Evolutionary conservation across 495 filamentous ascomycete genomes (phyloP).

Genomic region (Chaetomidium leptoderma): DNA sequence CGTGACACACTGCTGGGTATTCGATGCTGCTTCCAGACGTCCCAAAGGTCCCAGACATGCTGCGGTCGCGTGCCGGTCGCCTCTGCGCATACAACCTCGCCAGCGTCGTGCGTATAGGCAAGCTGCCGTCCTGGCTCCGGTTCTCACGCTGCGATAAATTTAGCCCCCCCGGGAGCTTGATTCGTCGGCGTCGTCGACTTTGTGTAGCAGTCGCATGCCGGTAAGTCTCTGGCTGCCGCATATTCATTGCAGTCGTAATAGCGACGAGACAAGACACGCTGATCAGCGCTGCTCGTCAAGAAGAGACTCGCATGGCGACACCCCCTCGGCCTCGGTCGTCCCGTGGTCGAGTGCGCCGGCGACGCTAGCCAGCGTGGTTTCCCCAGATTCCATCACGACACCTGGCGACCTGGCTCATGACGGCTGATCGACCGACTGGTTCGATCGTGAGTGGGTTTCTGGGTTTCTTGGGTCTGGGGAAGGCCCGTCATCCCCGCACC

Average conservation of each 20-base stretch:
- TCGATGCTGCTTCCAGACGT: conserved; percentile 19
- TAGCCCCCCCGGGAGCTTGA: conserved; percentile 15
- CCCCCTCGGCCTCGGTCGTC: background rate
- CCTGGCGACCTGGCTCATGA: background rate
- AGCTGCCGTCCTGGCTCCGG: conserved; percentile 14
- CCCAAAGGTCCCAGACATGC: conserved; percentile 12
- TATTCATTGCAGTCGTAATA: conserved; percentile 18
- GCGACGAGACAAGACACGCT: background rate
- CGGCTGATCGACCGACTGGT: conserved; percentile 1
- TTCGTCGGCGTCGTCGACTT: conserved; percentile 12
- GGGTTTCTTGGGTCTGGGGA: conserved; percentile 17
- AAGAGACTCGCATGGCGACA: conserved; percentile 2
- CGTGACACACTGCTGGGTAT: conserved; percentile 19
- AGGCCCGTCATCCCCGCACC: conserved; percentile 19
- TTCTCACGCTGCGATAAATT: conserved; percentile 16
- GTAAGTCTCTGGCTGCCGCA: conserved; percentile 21
- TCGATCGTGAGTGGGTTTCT: conserved; percentile 14
- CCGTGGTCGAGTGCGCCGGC: background rate
- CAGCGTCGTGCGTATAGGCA: conserved; percentile 20
- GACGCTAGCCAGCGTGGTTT: background rate
- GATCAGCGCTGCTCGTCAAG: background rate
- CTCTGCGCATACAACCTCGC: conserved; percentile 17
- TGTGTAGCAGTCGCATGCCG: conserved; percentile 15
- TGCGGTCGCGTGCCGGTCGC: conserved; percentile 9
- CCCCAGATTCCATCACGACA: conserved; percentile 7